phyloP scores from a whole-genome alignment of 495 filamentous ascomycete species.

The Penicillium paxilli region DNA sequence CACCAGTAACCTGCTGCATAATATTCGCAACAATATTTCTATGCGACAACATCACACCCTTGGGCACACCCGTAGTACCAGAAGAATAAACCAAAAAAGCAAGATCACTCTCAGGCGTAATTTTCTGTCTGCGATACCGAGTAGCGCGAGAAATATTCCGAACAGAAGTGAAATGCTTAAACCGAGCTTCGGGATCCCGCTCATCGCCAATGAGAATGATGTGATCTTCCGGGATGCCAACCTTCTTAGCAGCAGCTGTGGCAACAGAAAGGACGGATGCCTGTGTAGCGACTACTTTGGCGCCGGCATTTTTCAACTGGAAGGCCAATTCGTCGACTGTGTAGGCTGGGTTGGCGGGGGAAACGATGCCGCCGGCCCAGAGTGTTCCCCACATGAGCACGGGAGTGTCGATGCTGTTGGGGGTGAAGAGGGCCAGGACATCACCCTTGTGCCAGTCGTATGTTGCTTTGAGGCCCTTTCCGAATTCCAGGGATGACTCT shows the following conservation, averaged over 20 bases:
- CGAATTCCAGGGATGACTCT: conserved; percentile 69
- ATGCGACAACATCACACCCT: conserved; percentile 90
- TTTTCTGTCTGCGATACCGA: conserved; percentile 47
- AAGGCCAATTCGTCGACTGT: conserved; percentile 83
- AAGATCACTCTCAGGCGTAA: conserved; percentile 46
- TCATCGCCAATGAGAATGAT: conserved; percentile 81
- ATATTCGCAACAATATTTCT: conserved; percentile 77
- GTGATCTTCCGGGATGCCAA: conserved; percentile 59
- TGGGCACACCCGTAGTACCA: conserved; percentile 90
- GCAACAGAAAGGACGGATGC: conserved; percentile 60
- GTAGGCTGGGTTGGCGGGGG: conserved; percentile 86
- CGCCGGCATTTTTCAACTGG: conserved; percentile 79
- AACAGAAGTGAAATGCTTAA: conserved; percentile 79
- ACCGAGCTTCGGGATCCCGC: conserved; percentile 54
- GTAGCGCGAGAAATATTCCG: conserved; percentile 55
- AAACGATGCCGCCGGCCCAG: conserved; percentile 81
- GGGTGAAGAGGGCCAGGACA: conserved; percentile 67
- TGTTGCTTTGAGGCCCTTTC: conserved; percentile 66
- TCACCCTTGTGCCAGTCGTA: conserved; percentile 84
- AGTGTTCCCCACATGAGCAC: conserved; percentile 72
- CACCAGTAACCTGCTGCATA: conserved; percentile 54
- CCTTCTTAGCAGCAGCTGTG: conserved; percentile 63
- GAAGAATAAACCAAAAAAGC: conserved; percentile 79
- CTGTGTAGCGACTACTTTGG: conserved; percentile 77
- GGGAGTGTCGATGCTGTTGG: conserved; percentile 75